Base-by-base conservation (phyloP, 768 basidiomycete species). In the Clitopilus hobsonii region DNA sequence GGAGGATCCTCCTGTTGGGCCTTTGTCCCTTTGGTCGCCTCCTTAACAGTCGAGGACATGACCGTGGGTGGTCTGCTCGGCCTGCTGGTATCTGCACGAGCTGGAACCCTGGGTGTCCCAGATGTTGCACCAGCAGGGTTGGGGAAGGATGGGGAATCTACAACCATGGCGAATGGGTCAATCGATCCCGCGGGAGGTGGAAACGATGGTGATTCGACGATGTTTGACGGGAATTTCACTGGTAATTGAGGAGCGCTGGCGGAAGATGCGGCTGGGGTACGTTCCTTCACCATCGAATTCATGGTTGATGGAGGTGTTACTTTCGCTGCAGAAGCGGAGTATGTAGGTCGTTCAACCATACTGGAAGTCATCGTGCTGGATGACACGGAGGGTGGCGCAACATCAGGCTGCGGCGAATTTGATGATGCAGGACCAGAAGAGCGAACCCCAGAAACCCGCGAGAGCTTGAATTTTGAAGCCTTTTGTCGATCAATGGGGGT, bases 401-500 rank as follows among this genome's bases (percentile, higher is more conserved):
- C 53, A 16, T 23, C 41, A 18, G 16, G 3, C 41, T 45, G 16
- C 5, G n/a, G n/a, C 18, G 41, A 8, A 18, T 18, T 2, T 16
- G 22, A 3, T 4, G 3, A 10, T 18, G n/a, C 41, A n/a, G n/a
- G n/a, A 16, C 41, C 22, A 8, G 41, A 11, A 26, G 65, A 65
- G 30, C 67, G 65, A 23, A 70, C 41, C 5, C n/a, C 41, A 20
- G 6, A 71, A 24, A 64, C 67, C 25, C 73, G 71, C 38, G 73
- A 67, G n/a, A 71, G 65, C 65, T 78, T 80, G 69, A 85, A 83
- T 63, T 72, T 79, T 6, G 80, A 83, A 3, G 67, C 63, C 55
- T 77, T 78, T 30, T 69, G 66, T 51, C 65, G 73, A 50, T 63
- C 68, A 56, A 66, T 71, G 52, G 63, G 72, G 52, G 65, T 69